Evolutionary conservation across 116 monocot species (phyloP).

Genomic region (Zostera marina): DNA sequence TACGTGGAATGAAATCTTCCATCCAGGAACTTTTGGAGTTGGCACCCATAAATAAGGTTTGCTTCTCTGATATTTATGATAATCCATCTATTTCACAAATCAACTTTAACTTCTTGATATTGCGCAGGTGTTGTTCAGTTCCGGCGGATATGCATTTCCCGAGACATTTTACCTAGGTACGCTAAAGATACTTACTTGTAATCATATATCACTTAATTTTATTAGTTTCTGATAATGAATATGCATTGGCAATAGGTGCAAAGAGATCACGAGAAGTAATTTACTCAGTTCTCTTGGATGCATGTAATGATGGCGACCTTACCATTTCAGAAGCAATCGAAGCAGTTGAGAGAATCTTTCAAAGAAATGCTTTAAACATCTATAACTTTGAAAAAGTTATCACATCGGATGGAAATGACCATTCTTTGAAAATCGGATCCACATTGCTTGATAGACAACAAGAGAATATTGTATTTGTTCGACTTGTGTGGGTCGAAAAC

Average conservation of each 20-base stretch:
- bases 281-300: conserved; percentile 47
- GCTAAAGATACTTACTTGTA: too few relatives aligned
- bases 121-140: too few relatives aligned
- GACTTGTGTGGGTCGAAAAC: conserved; percentile 67
- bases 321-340: conserved; percentile 64
- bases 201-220: too few relatives aligned
- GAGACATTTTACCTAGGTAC: too few relatives aligned
- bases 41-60: conserved; percentile 92
- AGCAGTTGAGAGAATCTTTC: conserved; percentile 69
- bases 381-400: conserved; percentile 40
- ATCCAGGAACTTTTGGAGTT: conserved; percentile 87
- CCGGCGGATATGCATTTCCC: too few relatives aligned
- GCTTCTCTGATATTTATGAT: too few relatives aligned
- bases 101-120: too few relatives aligned
- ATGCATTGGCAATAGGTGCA: conserved; percentile 68
- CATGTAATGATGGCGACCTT: conserved; percentile 86
- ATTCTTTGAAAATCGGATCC: conserved; percentile 1
- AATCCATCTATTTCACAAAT: too few relatives aligned
- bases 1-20: conserved; percentile 86
- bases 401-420: conserved; percentile 17
- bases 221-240: too few relatives aligned
- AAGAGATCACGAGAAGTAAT: conserved; percentile 78
- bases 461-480: conserved; percentile 46
- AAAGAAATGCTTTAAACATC: conserved; percentile 45
- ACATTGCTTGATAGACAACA: conserved; percentile 1